Evolutionary conservation across 2,329 filamentous ascomycete genomes (phyloP).

Genomic region (Samsoniella hepiali): DNA sequence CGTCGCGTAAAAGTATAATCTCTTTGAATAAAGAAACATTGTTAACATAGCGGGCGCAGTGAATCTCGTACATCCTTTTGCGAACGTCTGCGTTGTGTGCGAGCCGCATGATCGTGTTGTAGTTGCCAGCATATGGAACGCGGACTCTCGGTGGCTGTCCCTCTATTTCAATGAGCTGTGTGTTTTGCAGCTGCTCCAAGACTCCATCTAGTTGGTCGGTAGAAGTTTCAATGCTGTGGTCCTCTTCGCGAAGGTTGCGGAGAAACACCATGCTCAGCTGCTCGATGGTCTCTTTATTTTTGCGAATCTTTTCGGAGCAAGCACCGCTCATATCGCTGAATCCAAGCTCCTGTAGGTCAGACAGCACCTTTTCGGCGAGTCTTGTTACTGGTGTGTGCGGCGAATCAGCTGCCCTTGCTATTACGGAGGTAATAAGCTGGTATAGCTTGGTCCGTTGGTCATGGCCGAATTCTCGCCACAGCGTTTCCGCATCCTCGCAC

Average conservation of each 20-base stretch:
- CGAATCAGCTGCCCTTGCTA: neutral
- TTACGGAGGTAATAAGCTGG: neutral
- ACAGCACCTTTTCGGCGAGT: neutral
- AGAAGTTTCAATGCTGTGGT: neutral
- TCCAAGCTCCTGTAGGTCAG: neutral
- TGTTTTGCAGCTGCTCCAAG: neutral
- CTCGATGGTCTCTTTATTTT: neutral
- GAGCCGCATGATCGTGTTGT: neutral
- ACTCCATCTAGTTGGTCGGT: neutral
- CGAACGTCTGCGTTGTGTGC: neutral
- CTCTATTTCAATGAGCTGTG: neutral
- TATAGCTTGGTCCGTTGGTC: neutral
- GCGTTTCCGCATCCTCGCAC: neutral
- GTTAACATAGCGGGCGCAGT: neutral
- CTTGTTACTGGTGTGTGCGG: neutral
- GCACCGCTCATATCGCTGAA: neutral
- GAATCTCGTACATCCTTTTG: neutral
- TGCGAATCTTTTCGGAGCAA: neutral
- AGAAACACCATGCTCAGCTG: neutral
- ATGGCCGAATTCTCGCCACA: neutral
- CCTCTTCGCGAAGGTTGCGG: neutral
- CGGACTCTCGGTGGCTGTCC: neutral
- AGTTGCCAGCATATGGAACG: slow-evolving; percentile 3
- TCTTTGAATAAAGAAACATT: neutral
- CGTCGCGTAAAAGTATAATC: neutral